phyloP scores from a whole-genome alignment of 2,329 filamentous ascomycete species.

The Monilinia fructigena region DNA sequence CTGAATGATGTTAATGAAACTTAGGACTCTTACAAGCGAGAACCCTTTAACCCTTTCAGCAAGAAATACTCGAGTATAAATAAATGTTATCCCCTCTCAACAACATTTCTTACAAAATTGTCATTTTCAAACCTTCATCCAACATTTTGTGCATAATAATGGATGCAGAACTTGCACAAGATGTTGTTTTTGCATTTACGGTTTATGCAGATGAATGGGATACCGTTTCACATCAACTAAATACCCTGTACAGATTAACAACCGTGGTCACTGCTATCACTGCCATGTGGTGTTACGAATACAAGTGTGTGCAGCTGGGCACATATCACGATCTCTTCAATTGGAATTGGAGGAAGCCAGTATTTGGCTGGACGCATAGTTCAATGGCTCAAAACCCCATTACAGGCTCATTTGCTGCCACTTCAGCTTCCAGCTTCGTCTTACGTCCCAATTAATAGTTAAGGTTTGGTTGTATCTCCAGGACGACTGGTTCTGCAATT shows the following conservation, averaged over 20 bases:
- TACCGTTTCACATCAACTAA: neutral
- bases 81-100: neutral
- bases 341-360: neutral
- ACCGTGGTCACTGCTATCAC: neutral
- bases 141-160: neutral
- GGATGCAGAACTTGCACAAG: too few relatives aligned
- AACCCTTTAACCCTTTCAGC: neutral
- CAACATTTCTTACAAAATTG: too few relatives aligned
- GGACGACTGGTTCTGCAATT: neutral
- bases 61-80: conserved; percentile 7
- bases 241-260: neutral
- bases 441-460: neutral
- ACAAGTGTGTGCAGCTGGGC: neutral
- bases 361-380: neutral
- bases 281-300: neutral
- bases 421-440: too few relatives aligned
- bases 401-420: neutral
- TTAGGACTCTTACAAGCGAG: conserved; percentile 7
- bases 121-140: neutral
- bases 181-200: neutral
- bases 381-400: neutral
- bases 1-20: neutral
- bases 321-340: conserved; percentile 6
- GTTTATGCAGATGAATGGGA: neutral
- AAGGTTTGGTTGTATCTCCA: neutral